Conservation (phyloP, 192 early-diverging fungal genomes). For the Paraglomus brasilianum region DNA sequence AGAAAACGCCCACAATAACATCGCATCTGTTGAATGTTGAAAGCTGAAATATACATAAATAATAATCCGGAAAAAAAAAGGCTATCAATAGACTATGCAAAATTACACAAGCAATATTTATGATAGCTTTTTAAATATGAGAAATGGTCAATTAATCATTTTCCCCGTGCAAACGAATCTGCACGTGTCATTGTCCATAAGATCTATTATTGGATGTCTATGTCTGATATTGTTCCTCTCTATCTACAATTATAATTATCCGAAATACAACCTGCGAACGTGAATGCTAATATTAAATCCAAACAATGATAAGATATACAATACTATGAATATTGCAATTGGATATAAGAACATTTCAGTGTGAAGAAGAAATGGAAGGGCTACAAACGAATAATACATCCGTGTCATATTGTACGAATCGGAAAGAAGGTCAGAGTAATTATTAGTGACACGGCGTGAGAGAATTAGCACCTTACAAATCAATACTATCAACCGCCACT, state of each 20-base stretch:
- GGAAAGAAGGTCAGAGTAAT: conserved; percentile 9
- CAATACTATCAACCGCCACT: neutral
- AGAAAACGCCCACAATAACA: no score
- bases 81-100: no score
- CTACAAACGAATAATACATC: conserved; percentile 43
- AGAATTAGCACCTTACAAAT: neutral
- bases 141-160: no score
- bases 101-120: no score
- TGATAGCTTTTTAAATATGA: no score
- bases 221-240: no score
- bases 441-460: neutral
- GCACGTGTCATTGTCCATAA: no score
- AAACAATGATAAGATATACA: conserved; percentile 64
- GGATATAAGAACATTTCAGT: conserved; percentile 89
- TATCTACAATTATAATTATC: conserved; percentile 24
- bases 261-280: conserved; percentile 78
- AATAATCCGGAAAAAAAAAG: no score
- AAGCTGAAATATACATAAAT: no score
- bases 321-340: conserved; percentile 62
- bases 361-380: conserved; percentile 89
- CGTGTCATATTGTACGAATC: neutral
- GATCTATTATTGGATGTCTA: no score
- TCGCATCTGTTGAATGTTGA: no score
- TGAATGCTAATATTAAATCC: conserved; percentile 78
- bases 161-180: no score